Percentiles rank a stretch among this genome's conserved stretches.
Conservation (phyloP, 1,284 basidiomycete species). For the Ustilago cynodontis region DNA sequence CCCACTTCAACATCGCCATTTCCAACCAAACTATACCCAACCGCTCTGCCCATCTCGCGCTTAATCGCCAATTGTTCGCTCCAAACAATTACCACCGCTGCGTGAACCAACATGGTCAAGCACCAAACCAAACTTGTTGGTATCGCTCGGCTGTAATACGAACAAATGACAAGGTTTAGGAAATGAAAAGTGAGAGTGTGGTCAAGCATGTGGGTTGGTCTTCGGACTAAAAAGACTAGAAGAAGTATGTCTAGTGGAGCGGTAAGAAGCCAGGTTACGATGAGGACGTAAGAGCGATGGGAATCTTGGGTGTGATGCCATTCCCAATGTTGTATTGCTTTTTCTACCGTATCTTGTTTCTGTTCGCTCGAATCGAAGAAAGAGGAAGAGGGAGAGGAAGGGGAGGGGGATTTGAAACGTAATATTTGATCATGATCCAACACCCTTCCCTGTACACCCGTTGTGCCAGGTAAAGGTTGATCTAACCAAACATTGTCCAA, state of each 20-base stretch:
- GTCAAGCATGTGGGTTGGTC: slow-evolving; percentile 93
- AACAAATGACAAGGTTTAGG: slow-evolving; percentile 89
- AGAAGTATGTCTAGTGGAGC: slow-evolving; percentile 76
- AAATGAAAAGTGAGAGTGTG: slow-evolving; percentile 89
- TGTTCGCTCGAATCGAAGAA: not conserved
- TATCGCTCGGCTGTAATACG: slow-evolving; percentile 87
- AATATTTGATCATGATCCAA: slow-evolving; percentile 30
- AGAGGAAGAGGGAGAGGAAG: slow-evolving; percentile 6
- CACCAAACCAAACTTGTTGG: slow-evolving; percentile 75
- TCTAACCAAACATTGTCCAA: slow-evolving; percentile 70
- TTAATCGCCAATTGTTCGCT: slow-evolving; percentile 91
- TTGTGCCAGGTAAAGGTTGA: not conserved
- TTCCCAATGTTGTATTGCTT: slow-evolving; percentile 73
- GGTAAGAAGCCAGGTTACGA: slow-evolving; percentile 34
- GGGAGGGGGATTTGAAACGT: slow-evolving; percentile 32
- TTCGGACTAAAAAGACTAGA: slow-evolving; percentile 85
- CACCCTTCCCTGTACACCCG: not conserved
- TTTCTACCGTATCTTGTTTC: slow-evolving; percentile 69
- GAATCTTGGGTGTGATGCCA: slow-evolving; percentile 70
- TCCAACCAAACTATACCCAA: slow-evolving; percentile 40
- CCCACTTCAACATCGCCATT: slow-evolving; percentile 5
- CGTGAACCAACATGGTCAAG: slow-evolving; percentile 77
- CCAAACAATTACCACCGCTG: slow-evolving; percentile 80
- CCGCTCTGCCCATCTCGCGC: slow-evolving; percentile 79
- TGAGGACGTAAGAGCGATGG: slow-evolving; percentile 12